Conservation (phyloP, 208 protist species). For the Leishmania lainsoni region DNA sequence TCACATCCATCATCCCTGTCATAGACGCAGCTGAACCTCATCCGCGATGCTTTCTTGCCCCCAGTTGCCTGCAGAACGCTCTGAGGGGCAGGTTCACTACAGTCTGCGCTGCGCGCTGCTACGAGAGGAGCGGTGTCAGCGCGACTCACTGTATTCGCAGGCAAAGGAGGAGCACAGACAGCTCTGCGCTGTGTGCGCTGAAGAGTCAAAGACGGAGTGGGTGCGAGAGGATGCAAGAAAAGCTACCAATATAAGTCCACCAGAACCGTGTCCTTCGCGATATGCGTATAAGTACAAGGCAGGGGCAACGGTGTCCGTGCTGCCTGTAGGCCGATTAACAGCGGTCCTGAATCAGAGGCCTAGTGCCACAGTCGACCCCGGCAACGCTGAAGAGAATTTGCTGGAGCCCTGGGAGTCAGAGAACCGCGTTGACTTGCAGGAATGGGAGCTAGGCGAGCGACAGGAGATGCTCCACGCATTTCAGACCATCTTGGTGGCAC, state of each 20-base stretch:
- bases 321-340: background rate
- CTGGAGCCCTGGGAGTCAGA: constrained; percentile 28
- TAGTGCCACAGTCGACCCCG: background rate
- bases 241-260: background rate
- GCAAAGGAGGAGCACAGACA: background rate
- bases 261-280: background rate
- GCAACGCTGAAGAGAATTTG: background rate
- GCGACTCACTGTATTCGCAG: background rate
- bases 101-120: background rate
- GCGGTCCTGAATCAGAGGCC: background rate
- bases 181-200: background rate
- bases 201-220: background rate
- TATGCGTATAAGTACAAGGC: constrained; percentile 8
- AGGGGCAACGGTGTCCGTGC: constrained; percentile 12
- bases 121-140: background rate
- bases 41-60: background rate
- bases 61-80: background rate
- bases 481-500: constrained; percentile 33
- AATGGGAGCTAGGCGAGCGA: constrained; percentile 46
- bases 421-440: constrained; percentile 39
- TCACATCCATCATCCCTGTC: background rate
- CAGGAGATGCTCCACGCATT: constrained; percentile 34
- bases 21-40: background rate
- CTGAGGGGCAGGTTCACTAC: background rate
- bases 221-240: background rate